phyloP scores from a whole-genome alignment of 257 asterid genomes.

The Jasminum sambac region DNA sequence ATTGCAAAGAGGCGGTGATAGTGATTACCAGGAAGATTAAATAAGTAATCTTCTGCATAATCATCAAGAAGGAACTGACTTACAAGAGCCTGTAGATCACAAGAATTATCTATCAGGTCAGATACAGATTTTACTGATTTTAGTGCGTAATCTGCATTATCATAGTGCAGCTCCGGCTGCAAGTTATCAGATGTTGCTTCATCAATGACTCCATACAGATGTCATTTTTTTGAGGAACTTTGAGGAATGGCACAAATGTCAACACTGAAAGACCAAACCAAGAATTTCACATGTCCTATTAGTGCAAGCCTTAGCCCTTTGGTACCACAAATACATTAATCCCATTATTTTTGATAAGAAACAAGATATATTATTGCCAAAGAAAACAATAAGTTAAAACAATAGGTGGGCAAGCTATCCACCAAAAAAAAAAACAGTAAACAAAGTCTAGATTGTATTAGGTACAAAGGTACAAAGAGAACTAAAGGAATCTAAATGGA shows the following conservation, averaged over 20 bases:
- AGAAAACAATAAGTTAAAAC: no score
- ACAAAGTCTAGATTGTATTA: no score
- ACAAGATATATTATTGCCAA: no score
- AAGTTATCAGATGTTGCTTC: not conserved
- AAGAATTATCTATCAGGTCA: constrained; percentile 22
- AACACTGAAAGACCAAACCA: not conserved
- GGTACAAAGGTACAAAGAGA: no score
- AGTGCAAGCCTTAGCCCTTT: not conserved
- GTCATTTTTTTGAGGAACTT: not conserved
- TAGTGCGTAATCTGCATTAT: no score
- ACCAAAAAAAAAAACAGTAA: no score
- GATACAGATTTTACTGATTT: constrained; percentile 1
- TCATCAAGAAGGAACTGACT: constrained; percentile 81
- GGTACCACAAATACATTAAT: not conserved
- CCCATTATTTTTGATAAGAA: no score
- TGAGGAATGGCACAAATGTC: not conserved
- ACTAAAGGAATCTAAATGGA: no score
- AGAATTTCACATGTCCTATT: not conserved
- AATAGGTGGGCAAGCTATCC: no score
- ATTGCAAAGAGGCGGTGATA: not conserved
- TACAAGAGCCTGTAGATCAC: constrained; percentile 71
- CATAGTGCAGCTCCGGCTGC: not conserved
- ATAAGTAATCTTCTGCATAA: constrained; percentile 46
- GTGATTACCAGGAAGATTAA: constrained; percentile 49
- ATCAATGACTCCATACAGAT: not conserved